Evolutionary conservation across 192 early-diverging fungal genomes (phyloP), one percentile per base, ranked within the genome.

Genomic region (Backusella parvicylindrica): DNA sequence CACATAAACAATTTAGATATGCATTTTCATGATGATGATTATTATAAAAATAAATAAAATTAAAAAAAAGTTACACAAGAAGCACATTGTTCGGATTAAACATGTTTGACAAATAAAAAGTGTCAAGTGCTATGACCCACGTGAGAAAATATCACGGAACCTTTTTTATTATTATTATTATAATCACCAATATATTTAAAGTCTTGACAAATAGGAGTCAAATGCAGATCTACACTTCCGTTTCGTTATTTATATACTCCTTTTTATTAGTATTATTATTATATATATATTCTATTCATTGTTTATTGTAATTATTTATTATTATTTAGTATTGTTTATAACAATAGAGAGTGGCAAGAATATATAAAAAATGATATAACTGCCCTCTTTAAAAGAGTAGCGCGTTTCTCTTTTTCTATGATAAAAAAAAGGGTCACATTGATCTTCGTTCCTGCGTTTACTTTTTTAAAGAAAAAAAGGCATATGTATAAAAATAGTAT

Each of bases 121-220:
- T 60, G 53, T 60, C 53, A 60, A 60, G 53, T 60, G 53, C 53
- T 60, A 60, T 60, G 53, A n/a, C 53, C 50, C 53, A 60, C 53
- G 53, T 60, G 53, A 60, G 53, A 60, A 60, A 60, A 60, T 60
- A 60, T 13, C 53, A 60, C 53, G 53, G 53, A 60, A 60, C 11
- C 53, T 60, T 60, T 53, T 60, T 60, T 60, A 13, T 56, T 23
- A 56, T 26, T 28, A 26, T 21, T 56, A 23, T 56, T 23, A 60
- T 28, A 60, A 60, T 28, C 6, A 28, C 12, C 53, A 23, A 28
- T 60, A 23, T 28, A 60, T 23, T 23, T 60, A 28, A 60, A 30
- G 38, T 41, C 40, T 37, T 70, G 68, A 70, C 68, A 70, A 70
- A 47, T 47, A 70, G 68, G 68, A 26, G 68, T 70, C 43, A 16